phyloP scores from a whole-genome alignment of 495 filamentous ascomycete genomes.

The Aspergillus incahuasiensis region DNA sequence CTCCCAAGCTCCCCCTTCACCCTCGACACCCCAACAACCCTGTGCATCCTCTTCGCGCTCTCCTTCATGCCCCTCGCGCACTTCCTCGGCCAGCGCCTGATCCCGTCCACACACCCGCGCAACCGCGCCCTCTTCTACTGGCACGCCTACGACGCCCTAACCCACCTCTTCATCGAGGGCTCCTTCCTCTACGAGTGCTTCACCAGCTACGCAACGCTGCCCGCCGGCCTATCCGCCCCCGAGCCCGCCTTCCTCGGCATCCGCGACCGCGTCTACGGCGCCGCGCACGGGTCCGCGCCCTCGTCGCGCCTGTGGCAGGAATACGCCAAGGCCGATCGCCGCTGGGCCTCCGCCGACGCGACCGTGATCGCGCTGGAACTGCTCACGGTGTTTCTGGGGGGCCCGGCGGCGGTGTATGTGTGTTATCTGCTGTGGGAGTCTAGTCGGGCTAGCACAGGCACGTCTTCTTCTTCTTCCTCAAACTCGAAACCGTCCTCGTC shows the following conservation, averaged over 20 bases:
- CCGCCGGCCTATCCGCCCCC: conserved; percentile 28
- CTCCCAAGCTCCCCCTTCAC: conserved; percentile 31
- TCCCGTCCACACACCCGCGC: conserved; percentile 43
- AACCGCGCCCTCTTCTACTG: conserved; percentile 81
- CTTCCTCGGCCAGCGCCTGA: conserved; percentile 36
- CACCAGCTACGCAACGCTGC: conserved; percentile 58
- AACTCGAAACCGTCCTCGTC: neutral
- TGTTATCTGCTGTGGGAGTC: conserved; percentile 57
- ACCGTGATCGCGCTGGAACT: conserved; percentile 78
- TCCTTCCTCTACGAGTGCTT: conserved; percentile 91
- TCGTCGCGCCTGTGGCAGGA: conserved; percentile 80
- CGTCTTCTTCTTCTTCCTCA: no score
- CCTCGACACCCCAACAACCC: conserved; percentile 45
- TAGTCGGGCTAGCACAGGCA: no score
- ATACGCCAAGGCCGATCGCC: conserved; percentile 79
- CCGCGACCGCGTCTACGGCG: conserved; percentile 62
- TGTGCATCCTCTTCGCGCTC: conserved; percentile 49
- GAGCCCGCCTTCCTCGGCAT: conserved; percentile 50
- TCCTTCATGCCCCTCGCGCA: conserved; percentile 52
- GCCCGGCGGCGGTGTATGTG: conserved; percentile 65
- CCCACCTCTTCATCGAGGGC: conserved; percentile 84
- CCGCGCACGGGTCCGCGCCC: conserved; percentile 60
- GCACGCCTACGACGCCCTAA: conserved; percentile 89
- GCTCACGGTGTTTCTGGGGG: conserved; percentile 75
- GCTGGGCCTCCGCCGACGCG: conserved; percentile 79